These are phyloP conservation scores for Penicillium griseofulvum DNA, from an alignment of 2,329 filamentous ascomycete species.

Conservation along the genomic window DNA sequence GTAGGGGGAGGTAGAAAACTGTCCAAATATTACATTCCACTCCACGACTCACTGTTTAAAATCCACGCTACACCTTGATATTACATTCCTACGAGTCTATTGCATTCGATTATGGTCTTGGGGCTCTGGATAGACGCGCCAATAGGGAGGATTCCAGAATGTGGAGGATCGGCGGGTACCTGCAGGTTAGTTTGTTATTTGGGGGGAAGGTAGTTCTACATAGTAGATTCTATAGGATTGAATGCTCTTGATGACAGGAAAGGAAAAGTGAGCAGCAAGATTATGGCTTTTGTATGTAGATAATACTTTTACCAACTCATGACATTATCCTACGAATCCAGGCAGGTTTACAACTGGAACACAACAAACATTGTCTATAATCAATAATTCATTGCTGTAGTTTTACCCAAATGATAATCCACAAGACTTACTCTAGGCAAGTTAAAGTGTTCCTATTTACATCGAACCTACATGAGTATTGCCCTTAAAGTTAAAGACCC, in stretches of 20 bases:
- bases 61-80: no score
- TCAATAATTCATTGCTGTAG: conserved; percentile 6
- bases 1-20: background rate
- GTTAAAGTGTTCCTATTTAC: conserved; percentile 1
- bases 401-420: background rate
- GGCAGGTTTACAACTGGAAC: background rate
- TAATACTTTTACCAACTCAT: background rate
- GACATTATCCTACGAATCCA: background rate
- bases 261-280: background rate
- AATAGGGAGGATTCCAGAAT: background rate
- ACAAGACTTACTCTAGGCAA: background rate
- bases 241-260: background rate
- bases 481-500: conserved; percentile 39
- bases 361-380: background rate
- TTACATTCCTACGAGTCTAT: no score
- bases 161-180: background rate
- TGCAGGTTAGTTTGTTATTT: background rate
- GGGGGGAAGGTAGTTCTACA: background rate
- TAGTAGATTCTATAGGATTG: background rate
- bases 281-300: background rate
- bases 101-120: background rate
- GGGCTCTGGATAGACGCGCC: background rate
- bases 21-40: background rate
- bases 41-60: background rate
- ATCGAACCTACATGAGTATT: background rate